phyloP scores from a whole-genome alignment of 495 filamentous ascomycete genomes.

The Aspergillus sparsus region DNA sequence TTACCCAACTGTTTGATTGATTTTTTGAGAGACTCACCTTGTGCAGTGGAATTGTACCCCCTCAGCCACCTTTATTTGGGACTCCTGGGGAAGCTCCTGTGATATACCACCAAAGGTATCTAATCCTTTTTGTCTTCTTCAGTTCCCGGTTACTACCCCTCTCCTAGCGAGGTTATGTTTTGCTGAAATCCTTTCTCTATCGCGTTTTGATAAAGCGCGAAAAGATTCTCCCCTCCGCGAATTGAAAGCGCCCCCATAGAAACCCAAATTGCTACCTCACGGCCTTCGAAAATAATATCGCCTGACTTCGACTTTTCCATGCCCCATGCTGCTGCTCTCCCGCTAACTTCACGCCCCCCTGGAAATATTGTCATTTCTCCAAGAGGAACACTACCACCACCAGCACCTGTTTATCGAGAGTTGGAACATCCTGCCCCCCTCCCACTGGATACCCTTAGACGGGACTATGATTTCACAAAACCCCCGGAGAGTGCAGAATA shows the following conservation, averaged over 20 bases:
- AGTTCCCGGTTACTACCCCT: constrained; percentile 11
- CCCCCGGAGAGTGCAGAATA: constrained; percentile 43
- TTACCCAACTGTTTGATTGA: neutral
- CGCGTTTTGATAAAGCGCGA: constrained; percentile 30
- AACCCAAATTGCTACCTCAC: constrained; percentile 27
- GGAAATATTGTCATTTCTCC: constrained; percentile 43
- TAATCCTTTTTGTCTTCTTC: constrained; percentile 21
- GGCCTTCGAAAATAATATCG: constrained; percentile 24
- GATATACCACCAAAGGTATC: constrained; percentile 50
- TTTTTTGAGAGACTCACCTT: constrained; percentile 33
- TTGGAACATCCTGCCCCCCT: constrained; percentile 39
- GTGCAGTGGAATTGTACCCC: constrained; percentile 36
- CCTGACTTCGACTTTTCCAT: constrained; percentile 39
- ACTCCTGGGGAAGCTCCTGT: constrained; percentile 36
- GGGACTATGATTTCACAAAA: constrained; percentile 36
- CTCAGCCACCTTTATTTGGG: constrained; percentile 36
- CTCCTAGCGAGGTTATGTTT: constrained; percentile 14
- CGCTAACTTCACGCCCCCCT: constrained; percentile 31
- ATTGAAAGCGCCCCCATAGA: constrained; percentile 37
- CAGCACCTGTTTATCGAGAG: constrained; percentile 37
- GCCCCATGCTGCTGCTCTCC: constrained; percentile 35
- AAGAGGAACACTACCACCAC: constrained; percentile 35
- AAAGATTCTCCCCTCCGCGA: constrained; percentile 36
- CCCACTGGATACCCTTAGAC: constrained; percentile 36
- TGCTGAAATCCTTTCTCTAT: constrained; percentile 14